Conservation (phyloP, 345 rosid genomes). For the Cardiospermum halicacabum region DNA sequence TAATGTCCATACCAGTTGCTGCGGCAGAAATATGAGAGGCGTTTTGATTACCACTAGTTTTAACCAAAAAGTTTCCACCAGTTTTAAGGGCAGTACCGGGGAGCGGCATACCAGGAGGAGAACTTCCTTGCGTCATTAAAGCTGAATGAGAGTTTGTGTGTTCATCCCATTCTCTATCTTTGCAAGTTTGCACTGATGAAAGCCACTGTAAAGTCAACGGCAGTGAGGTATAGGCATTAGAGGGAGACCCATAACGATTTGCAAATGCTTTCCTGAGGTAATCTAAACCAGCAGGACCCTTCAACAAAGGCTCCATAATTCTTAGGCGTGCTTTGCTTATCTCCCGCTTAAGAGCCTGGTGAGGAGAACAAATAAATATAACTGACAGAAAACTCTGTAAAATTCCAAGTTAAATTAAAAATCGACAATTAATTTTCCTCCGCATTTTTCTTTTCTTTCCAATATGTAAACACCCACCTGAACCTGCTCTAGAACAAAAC, state of each 20-base stretch:
- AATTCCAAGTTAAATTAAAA: neutral
- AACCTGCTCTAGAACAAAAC: slow-evolving; percentile 77
- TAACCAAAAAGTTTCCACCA: slow-evolving; percentile 57
- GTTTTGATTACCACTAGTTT: slow-evolving; percentile 22
- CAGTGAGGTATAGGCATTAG: slow-evolving; percentile 45
- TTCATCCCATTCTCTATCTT: slow-evolving; percentile 73
- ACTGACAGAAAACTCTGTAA: neutral
- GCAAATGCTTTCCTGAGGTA: slow-evolving; percentile 64
- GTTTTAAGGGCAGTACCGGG: slow-evolving; percentile 62
- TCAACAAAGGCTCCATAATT: slow-evolving; percentile 71
- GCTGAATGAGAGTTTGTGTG: slow-evolving; percentile 48
- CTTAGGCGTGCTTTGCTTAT: slow-evolving; percentile 67
- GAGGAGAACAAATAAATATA: neutral
- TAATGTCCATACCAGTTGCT: slow-evolving; percentile 31
- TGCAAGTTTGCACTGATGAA: slow-evolving; percentile 41
- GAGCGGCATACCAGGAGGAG: slow-evolving; percentile 36
- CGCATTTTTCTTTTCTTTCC: no score
- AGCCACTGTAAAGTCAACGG: slow-evolving; percentile 62
- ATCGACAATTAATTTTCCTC: no score
- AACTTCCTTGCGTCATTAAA: slow-evolving; percentile 33
- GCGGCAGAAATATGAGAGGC: slow-evolving; percentile 21
- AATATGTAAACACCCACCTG: slow-evolving; percentile 40
- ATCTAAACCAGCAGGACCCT: slow-evolving; percentile 80
- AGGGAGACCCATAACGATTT: slow-evolving; percentile 46
- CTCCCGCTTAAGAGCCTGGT: slow-evolving; percentile 69